A percentile compares a stretch with the other conserved stretches of the same genome.
phyloP scores from a whole-genome alignment of 257 asterid species.

The Plantago major region DNA sequence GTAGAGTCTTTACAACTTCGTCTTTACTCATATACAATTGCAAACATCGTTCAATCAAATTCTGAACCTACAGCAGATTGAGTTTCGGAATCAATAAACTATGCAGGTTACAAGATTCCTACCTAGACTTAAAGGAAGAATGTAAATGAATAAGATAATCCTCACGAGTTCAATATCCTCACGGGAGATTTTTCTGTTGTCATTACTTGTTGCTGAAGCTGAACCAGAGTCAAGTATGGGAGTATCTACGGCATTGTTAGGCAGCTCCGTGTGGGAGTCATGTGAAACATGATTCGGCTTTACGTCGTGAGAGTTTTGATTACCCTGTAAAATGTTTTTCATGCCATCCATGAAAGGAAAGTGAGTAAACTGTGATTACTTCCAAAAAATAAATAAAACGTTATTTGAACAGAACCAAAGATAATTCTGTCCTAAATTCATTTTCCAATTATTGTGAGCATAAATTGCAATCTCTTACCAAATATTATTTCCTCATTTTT shows the following conservation, averaged over 20 bases:
- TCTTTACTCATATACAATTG: constrained; percentile 91
- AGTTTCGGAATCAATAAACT: background rate
- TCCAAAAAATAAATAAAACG: background rate
- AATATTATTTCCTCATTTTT: no score
- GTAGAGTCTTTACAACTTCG: constrained; percentile 88
- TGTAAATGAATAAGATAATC: constrained; percentile 6
- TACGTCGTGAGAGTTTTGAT: constrained; percentile 46
- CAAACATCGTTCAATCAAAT: constrained; percentile 86
- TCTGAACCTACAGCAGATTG: constrained; percentile 70
- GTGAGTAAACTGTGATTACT: background rate
- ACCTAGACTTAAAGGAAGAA: background rate
- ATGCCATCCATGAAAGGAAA: constrained; percentile 7
- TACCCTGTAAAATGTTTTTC: constrained; percentile 40
- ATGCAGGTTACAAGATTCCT: background rate
- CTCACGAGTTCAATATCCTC: constrained; percentile 96
- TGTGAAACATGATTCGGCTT: constrained; percentile 55
- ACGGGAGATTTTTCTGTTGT: constrained; percentile 84
- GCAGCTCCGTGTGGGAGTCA: constrained; percentile 61
- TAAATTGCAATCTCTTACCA: background rate
- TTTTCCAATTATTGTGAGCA: background rate
- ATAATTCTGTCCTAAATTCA: background rate
- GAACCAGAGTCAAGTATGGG: constrained; percentile 87
- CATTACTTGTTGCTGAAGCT: constrained; percentile 75
- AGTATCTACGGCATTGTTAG: constrained; percentile 54
- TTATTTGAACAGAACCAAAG: background rate